Evolutionary conservation across 1,139 yeast genomes (phyloP).

Genomic region (Casaregolazyma suthepensis): DNA sequence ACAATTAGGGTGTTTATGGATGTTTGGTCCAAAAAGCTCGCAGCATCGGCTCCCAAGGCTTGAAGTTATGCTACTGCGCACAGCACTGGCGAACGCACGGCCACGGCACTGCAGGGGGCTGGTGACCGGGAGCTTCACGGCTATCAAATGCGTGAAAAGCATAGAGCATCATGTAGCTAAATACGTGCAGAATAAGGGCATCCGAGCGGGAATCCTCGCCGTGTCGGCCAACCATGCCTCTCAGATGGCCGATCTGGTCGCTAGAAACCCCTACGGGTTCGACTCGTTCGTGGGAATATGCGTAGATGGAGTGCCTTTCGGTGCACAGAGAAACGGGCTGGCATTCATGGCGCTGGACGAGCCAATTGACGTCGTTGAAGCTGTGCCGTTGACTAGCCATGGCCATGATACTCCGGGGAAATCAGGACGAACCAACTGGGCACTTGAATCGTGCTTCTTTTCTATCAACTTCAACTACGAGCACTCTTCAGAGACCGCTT

Average conservation of each 20-base stretch:
- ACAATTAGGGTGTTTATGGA: background rate
- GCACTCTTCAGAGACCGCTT: background rate
- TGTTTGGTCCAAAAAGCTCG: conserved; percentile 11
- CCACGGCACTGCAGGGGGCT: background rate
- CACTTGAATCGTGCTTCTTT: conserved; percentile 20
- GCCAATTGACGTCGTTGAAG: conserved; percentile 20
- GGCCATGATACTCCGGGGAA: background rate
- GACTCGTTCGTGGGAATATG: conserved; percentile 25
- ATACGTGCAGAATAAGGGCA: conserved; percentile 12
- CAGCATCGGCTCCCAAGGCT: conserved; percentile 3
- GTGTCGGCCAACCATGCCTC: conserved; percentile 25
- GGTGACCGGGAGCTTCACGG: background rate
- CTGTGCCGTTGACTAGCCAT: conserved; percentile 12
- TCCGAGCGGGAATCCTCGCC: conserved; percentile 18
- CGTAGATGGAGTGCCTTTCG: conserved; percentile 30
- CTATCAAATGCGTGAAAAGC: background rate
- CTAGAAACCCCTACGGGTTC: conserved; percentile 9
- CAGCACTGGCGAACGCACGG: background rate
- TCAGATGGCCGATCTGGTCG: conserved; percentile 11
- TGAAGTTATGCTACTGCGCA: background rate
- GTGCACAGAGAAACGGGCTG: conserved; percentile 29
- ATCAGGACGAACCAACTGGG: conserved; percentile 27
- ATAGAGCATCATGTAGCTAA: conserved; percentile 13
- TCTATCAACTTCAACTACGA: conserved; percentile 11
- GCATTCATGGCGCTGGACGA: conserved; percentile 23